Conservation (phyloP, 2,329 filamentous ascomycete species). For the Chalara sp. region DNA sequence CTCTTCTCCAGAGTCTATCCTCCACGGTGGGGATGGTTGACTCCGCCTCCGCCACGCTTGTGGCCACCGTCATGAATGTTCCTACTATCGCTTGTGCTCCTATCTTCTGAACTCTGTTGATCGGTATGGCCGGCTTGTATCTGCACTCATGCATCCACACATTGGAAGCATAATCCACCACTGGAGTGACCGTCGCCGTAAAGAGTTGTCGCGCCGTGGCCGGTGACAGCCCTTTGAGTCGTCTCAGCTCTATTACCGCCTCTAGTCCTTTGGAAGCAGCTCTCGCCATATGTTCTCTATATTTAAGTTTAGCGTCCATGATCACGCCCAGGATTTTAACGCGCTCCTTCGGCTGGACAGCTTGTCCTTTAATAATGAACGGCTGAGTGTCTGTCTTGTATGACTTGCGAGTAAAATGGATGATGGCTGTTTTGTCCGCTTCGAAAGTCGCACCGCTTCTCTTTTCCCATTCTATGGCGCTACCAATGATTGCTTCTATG, state of each 20-base stretch:
- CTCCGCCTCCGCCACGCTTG: slow-evolving; percentile 20
- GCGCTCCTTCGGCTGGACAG: slow-evolving; percentile 1
- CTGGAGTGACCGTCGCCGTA: slow-evolving; percentile 15
- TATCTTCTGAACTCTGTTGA: slow-evolving; percentile 19
- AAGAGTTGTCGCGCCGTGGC: slow-evolving; percentile 18
- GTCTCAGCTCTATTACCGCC: slow-evolving; percentile 16
- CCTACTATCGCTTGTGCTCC: slow-evolving; percentile 20
- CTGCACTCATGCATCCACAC: slow-evolving; percentile 18
- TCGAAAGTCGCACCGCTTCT: slow-evolving; percentile 22
- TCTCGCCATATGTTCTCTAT: slow-evolving; percentile 20
- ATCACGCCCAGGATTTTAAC: slow-evolving; percentile 17
- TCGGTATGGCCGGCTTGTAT: slow-evolving; percentile 1
- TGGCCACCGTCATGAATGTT: slow-evolving; percentile 21
- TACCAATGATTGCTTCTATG: slow-evolving; percentile 21
- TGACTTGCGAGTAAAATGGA: slow-evolving; percentile 8
- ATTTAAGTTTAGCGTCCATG: slow-evolving; percentile 20
- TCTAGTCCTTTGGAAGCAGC: slow-evolving; percentile 19
- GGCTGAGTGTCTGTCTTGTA: slow-evolving; percentile 1
- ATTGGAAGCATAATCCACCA: slow-evolving; percentile 23
- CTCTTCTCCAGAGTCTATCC: slow-evolving; percentile 14
- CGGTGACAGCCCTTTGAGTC: slow-evolving; percentile 10
- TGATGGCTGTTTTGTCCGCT: slow-evolving; percentile 20
- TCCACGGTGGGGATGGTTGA: slow-evolving; percentile 15
- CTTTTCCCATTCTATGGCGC: slow-evolving; percentile 18
- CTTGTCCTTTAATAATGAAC: slow-evolving; percentile 8